Evolutionary conservation across 2,329 filamentous ascomycete species (phyloP), one percentile per base, ranked within the genome.

Genomic region (Sporothrix sp.): DNA sequence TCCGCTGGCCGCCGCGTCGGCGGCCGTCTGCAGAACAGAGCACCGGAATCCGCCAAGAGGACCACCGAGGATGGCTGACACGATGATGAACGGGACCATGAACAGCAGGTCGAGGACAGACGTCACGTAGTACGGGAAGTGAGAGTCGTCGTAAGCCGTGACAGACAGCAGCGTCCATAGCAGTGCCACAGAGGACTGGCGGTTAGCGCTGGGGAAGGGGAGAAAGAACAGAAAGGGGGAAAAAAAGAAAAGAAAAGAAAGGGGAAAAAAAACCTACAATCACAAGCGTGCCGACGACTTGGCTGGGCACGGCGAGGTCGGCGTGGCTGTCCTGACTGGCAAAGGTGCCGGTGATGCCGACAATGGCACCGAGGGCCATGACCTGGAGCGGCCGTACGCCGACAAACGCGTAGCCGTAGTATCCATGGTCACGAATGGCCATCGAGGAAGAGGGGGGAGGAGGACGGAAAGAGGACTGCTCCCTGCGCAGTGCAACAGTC

Each of bases 321-420:
- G 73, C 76, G 38, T 73, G 70, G 39, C 87, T 79, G 63, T 94
- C 88, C 59, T 86, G 76, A 21, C 81, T 75, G 60, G 95, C 82
- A 67, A 95, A 94, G 66, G 90, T 88, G 61, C 84, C 79, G 1
- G 81, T 81, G 65, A 95, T 79, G 40, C 88, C 87, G 57, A 95
- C 84, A 58, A 93, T 81, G 52, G 82, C 73, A 52, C 93, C 73
- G 62, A 95, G 82, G 23, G 79, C 79, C 56, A 85, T 68, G 53
- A 79, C 74, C 64, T 94, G 82, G 58, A 90, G 73, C 52, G 76
- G 73, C 43, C 90, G 83, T 58, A 84, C 78, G 58, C 81, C 71
- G 52, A 86, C 81, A 70, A 94, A 95, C 58, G 84, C 85, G 59
- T 84, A 80, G 65, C 85, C 87, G 58, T 61, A 62, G 46, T 63